Evolutionary conservation across 345 rosid genomes (phyloP), one percentile per base, ranked within the genome.

Genomic region (Salix viminalis): DNA sequence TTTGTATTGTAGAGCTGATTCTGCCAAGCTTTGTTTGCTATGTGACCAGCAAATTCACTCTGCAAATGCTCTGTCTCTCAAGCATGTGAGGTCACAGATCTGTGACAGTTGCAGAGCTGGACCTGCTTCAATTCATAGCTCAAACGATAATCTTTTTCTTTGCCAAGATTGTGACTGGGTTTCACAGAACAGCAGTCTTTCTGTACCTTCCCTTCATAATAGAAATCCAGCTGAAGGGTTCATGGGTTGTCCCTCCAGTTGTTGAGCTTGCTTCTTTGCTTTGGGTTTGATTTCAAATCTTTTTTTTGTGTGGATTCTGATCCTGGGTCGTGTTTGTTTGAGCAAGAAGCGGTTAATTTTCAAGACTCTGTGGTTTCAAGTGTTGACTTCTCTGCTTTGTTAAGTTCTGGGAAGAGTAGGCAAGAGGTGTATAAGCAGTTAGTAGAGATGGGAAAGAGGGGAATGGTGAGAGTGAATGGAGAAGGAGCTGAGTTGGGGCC

Each of bases 81-180:
- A 67, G 65, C 84, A 81, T 28, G 4, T 65, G 2, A 67, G 81
- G 24, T 69, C 79, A 18, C 81, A 54, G 69, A 52, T 77, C 68
- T 77, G 84, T 54, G 73, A 77, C 36, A 74, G 32, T 36, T 77
- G 84, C 54, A 41, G 72, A 24, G 54, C 44, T 60, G 76, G 69
- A 56, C 76, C 76, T 7, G 88, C 78, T 70, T 70, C 86, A 4
- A 54, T 81, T 56, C 74, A 77, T 36, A 64, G 88, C 73, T 36
- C 72, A 18, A 75, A 68, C 9, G 84, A 69, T 46, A 81, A 83
- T 66, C 79, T 84, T 16, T 48, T 77, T 37, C 84, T 85, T 21
- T 87, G 88, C 68, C 77, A 67, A 52, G 79, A 77, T 28, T 87
- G 90, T 62, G 84, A 83, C 41, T 73, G 75, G 82, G 83, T 77